These are phyloP conservation scores for Mycena rebaudengoi DNA, from an alignment of 768 basidiomycete species.

Conservation along the genomic window DNA sequence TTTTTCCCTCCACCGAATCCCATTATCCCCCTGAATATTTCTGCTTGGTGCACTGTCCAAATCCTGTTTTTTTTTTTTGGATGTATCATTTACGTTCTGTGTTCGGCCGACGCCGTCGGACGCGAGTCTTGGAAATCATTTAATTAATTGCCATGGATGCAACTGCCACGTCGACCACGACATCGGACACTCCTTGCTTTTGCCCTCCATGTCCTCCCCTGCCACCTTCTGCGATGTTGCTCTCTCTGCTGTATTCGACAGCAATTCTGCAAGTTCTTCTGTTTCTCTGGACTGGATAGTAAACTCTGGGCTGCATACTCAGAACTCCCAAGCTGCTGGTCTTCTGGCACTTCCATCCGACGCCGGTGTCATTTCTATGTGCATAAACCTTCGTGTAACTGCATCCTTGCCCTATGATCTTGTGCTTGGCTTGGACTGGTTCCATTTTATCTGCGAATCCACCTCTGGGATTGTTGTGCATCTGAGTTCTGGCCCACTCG, in stretches of 20 bases:
- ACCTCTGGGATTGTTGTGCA: background rate
- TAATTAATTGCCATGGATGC: too few species aligned
- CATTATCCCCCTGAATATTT: too few species aligned
- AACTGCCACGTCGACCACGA: too few species aligned
- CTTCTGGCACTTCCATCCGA: background rate
- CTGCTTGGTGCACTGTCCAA: too few species aligned
- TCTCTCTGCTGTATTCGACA: background rate
- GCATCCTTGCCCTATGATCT: background rate
- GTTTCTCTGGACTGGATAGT: conserved; percentile 10
- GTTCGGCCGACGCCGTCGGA: too few species aligned
- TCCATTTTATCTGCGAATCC: background rate
- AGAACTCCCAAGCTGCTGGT: background rate
- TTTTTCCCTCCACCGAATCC: too few species aligned
- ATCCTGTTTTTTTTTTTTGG: too few species aligned
- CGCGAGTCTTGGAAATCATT: too few species aligned
- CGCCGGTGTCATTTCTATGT: background rate
- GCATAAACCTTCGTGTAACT: background rate
- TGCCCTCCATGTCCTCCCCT: background rate
- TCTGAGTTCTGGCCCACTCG: background rate
- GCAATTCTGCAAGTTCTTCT: background rate
- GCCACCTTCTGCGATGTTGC: background rate
- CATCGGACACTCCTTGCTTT: conserved; percentile 6
- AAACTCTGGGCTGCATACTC: background rate
- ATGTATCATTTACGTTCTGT: too few species aligned
- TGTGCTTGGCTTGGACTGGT: conserved; percentile 13